Base-by-base conservation (phyloP, 2,329 filamentous ascomycete species). In the Verticillium isaacii region DNA sequence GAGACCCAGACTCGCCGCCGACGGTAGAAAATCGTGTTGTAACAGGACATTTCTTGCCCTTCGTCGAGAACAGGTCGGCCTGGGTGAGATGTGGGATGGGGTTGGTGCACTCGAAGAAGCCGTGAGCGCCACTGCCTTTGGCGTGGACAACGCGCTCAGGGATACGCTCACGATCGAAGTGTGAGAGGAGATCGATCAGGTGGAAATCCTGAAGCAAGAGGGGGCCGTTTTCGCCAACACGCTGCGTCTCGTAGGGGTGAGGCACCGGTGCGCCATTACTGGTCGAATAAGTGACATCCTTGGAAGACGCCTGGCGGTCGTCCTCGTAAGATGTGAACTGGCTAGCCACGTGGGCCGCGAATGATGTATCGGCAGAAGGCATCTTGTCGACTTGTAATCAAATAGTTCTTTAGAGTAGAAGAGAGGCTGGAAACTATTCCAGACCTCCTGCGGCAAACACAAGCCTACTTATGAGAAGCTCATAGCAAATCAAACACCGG, bases 21-120 rank as follows among this genome's bases (percentile, higher is more conserved):
- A 92, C 89, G 1, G 89, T 92, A 0, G 88, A 91, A 74, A 92
- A 92, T 4, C 90, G 85, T 52, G 84, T 81, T 1, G 88, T 82
- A 65, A 88, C 74, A 15, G 88, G 85, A 58, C 88, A 91, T 72
- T 85, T 85, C 77, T 91, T 91, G 67, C 89, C 89, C 59, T 85
- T 79, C 61, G 84, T 78, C 68, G 77, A 82, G 68, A 87, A 84
- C 60, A 83, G 76, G 57, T 77, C 72, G 29, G 83, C 82, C 2
- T 76, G 74, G 5, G 79, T 85, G 50, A 88, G 67, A 57, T 88
- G 82, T 9, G 82, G 79, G 59, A 85, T 77, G 0, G 71, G 69
- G 36, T 77, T 67, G 1, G 75, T 75, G 60, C 74, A 74, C 66
- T 77, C 85, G 77, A 65, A 85, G 72, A 64, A 82, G 7, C 84